Percentiles rank a stretch among this genome's conserved stretches.
Conservation (phyloP, 805 yeast species). For the Saccharomycopsis sp. region DNA sequence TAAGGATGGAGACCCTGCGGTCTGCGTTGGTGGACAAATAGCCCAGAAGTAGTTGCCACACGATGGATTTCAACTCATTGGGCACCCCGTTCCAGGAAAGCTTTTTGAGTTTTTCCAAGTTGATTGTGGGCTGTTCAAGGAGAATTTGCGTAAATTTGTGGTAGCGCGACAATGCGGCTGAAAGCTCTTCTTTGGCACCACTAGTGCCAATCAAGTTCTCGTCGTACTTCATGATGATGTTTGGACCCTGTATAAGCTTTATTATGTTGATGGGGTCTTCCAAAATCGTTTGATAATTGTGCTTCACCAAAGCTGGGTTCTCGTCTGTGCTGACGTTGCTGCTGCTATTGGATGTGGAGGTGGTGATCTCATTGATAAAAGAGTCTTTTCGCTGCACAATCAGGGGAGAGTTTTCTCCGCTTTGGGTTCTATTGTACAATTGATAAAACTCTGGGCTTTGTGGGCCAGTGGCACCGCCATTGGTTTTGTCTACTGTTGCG, state of each 20-base stretch:
- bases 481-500: constrained; percentile 48
- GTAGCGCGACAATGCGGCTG: constrained; percentile 53
- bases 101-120: constrained; percentile 60
- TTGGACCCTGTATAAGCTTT: constrained; percentile 36
- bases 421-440: constrained; percentile 23
- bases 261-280: constrained; percentile 29
- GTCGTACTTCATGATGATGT: constrained; percentile 28
- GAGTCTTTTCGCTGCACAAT: neutral
- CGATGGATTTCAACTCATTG: constrained; percentile 61
- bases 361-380: neutral
- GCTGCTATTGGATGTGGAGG: neutral
- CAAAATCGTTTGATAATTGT: constrained; percentile 18
- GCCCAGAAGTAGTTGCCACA: constrained; percentile 87
- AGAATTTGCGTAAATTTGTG: constrained; percentile 59
- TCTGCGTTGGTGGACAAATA: constrained; percentile 80
- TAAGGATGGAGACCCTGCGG: constrained; percentile 59
- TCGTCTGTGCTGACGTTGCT: neutral
- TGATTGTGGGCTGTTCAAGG: constrained; percentile 37
- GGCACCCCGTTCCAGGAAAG: constrained; percentile 96
- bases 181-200: constrained; percentile 45
- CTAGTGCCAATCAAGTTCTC: constrained; percentile 30
- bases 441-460: too few relatives aligned
- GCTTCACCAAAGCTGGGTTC: constrained; percentile 1
- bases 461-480: constrained; percentile 14
- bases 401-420: neutral